Conservation (phyloP, 1,139 yeast genomes). For the Saccharomycopsis hybrid region DNA sequence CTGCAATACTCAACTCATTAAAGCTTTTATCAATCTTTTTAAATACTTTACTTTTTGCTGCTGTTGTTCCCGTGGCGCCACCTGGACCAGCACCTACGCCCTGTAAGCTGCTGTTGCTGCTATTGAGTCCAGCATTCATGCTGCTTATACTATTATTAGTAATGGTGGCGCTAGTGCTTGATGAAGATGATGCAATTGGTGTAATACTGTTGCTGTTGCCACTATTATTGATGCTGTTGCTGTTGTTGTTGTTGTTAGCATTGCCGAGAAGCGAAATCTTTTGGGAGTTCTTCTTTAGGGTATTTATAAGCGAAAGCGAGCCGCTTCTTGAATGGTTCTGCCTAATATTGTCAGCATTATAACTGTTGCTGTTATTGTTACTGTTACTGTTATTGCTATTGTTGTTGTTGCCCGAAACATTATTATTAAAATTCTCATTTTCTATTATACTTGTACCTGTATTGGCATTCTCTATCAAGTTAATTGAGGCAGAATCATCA, state of each 20-base stretch:
- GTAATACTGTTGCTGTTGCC: not conserved
- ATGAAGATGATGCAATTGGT: not conserved
- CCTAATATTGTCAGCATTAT: not conserved
- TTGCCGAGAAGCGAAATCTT: not conserved
- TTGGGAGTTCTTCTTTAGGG: slow-evolving; percentile 2
- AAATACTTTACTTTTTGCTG: not conserved
- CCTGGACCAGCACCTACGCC: too few species aligned
- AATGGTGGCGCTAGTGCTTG: not conserved
- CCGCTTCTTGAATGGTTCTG: not conserved
- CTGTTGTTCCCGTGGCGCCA: too few species aligned
- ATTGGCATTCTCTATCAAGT: not conserved
- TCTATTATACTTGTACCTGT: not conserved
- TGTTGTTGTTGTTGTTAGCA: slow-evolving; percentile 1
- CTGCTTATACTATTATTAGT: not conserved
- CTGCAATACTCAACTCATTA: slow-evolving; percentile 14
- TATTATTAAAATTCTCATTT: not conserved
- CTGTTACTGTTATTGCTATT: not conserved
- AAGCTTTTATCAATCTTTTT: slow-evolving; percentile 12
- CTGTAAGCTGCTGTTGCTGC: not conserved
- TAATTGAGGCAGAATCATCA: not conserved
- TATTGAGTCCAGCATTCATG: not conserved
- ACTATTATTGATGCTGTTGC: not conserved
- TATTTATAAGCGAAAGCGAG: slow-evolving; percentile 1
- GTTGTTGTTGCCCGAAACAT: not conserved
- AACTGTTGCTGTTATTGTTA: not conserved